These are phyloP conservation scores for Diaporthe velutina DNA, from an alignment of 2,329 filamentous ascomycete species.

Conservation along the genomic window DNA sequence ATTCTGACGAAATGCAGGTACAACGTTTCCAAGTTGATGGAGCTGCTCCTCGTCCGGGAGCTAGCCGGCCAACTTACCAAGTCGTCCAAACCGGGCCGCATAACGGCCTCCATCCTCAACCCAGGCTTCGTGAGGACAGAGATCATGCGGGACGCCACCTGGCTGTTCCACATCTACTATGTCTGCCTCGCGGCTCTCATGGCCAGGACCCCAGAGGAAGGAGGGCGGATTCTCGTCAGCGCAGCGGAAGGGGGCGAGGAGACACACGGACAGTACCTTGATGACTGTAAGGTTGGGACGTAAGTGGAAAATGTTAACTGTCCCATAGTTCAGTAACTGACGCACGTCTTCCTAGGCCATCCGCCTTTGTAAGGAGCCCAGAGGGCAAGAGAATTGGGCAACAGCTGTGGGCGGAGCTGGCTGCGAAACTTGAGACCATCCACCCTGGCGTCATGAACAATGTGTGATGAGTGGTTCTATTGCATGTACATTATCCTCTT, in stretches of 20 bases:
- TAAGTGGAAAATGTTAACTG: slow-evolving; percentile 38
- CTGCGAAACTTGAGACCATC: not conserved
- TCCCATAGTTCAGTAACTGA: not conserved
- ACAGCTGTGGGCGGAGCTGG: slow-evolving; percentile 14
- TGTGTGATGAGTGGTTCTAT: not conserved
- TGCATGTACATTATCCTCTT: not conserved
- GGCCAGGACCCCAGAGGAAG: slow-evolving; percentile 60
- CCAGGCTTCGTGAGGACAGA: slow-evolving; percentile 48
- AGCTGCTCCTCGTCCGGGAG: slow-evolving; percentile 47
- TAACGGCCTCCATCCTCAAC: slow-evolving; percentile 48
- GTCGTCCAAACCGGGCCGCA: slow-evolving; percentile 43
- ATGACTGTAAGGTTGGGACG: slow-evolving; percentile 48
- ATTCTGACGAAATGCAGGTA: slow-evolving; percentile 42
- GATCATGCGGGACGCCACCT: slow-evolving; percentile 12
- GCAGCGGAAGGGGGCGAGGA: slow-evolving; percentile 48
- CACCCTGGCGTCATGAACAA: slow-evolving; percentile 1
- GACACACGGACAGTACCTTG: slow-evolving; percentile 51
- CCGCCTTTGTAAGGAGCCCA: not conserved
- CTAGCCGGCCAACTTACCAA: slow-evolving; percentile 42
- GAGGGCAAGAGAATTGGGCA: not conserved
- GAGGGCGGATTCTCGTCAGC: slow-evolving; percentile 50
- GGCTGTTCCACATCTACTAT: not conserved
- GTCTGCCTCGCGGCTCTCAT: slow-evolving; percentile 45
- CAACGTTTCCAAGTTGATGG: slow-evolving; percentile 51
- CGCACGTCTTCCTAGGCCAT: not conserved